phyloP scores from a whole-genome alignment of 75 land plant species.

The Ceratopteris richardii region DNA sequence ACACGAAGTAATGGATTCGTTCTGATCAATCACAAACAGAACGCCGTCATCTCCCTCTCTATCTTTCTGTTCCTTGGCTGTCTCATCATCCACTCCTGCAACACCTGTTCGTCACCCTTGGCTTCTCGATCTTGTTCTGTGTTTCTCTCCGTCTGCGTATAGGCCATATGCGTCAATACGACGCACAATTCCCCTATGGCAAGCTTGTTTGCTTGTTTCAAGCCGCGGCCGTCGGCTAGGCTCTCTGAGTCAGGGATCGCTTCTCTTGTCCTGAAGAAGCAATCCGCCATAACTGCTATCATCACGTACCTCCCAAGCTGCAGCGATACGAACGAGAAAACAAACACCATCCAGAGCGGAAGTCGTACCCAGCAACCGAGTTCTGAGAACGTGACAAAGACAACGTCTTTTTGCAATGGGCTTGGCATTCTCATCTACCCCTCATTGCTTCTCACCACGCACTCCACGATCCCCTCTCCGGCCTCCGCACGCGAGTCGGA shows the following conservation, averaged over 20 bases:
- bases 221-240: not conserved
- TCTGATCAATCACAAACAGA: too few relatives aligned
- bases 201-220: not conserved
- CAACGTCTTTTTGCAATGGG: too few relatives aligned
- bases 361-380: too few relatives aligned
- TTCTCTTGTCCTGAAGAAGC: not conserved
- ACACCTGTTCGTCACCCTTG: too few relatives aligned
- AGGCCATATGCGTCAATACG: too few relatives aligned
- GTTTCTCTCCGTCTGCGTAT: too few relatives aligned
- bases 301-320: not conserved
- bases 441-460: not conserved
- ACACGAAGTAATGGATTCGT: too few relatives aligned
- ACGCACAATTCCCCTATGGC: not conserved
- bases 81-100: too few relatives aligned
- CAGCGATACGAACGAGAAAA: not conserved
- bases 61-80: too few relatives aligned
- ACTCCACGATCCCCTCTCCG: not conserved
- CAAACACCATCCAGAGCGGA: not conserved
- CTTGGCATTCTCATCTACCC: constrained; percentile 1
- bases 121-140: too few relatives aligned
- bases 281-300: not conserved
- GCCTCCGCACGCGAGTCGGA: not conserved
- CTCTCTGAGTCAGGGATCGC: not conserved
- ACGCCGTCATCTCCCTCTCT: too few relatives aligned
- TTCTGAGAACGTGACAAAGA: too few relatives aligned